These are phyloP conservation scores for Rehmannia glutinosa DNA, from an alignment of 257 asterid genomes.

Conservation along the genomic window DNA sequence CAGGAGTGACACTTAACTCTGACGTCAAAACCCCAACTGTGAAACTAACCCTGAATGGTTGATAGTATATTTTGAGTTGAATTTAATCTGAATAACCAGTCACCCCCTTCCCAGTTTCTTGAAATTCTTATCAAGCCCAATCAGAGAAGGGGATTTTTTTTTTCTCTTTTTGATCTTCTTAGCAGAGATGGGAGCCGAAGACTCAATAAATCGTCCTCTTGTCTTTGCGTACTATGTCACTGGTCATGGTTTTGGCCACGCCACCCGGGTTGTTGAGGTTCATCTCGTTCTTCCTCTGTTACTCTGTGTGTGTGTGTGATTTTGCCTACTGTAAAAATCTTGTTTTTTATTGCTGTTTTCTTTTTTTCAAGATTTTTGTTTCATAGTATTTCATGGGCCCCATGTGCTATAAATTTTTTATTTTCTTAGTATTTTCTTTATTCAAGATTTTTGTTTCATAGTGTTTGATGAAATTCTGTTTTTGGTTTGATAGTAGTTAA, in stretches of 20 bases:
- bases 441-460: not conserved
- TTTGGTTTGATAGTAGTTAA: not conserved
- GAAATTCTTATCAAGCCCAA: not conserved
- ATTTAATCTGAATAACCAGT: not conserved
- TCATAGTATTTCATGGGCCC: not conserved
- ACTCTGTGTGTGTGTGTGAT: conserved; percentile 4
- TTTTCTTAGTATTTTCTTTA: too few species aligned
- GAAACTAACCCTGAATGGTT: not conserved
- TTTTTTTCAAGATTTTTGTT: not conserved
- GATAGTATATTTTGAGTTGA: not conserved
- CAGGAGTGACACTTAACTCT: not conserved
- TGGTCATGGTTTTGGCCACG: conserved; percentile 98
- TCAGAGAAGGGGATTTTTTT: not conserved
- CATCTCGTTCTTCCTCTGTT: not conserved
- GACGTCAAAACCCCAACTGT: not conserved
- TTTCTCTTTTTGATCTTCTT: not conserved
- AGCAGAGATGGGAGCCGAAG: conserved; percentile 42
- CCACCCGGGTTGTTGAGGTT: conserved; percentile 96
- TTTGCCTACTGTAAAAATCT: too few species aligned
- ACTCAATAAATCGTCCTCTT: conserved; percentile 37
- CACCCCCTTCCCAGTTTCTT: conserved; percentile 13
- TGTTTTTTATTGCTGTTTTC: not conserved
- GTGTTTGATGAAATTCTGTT: not conserved
- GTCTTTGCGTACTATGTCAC: conserved; percentile 92
- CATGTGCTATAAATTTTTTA: not conserved